A percentile compares a stretch with the other conserved stretches of the same genome.
Evolutionary conservation across 352 stramenopile species (phyloP).

Genomic region (Globisporangium camurandrum): DNA sequence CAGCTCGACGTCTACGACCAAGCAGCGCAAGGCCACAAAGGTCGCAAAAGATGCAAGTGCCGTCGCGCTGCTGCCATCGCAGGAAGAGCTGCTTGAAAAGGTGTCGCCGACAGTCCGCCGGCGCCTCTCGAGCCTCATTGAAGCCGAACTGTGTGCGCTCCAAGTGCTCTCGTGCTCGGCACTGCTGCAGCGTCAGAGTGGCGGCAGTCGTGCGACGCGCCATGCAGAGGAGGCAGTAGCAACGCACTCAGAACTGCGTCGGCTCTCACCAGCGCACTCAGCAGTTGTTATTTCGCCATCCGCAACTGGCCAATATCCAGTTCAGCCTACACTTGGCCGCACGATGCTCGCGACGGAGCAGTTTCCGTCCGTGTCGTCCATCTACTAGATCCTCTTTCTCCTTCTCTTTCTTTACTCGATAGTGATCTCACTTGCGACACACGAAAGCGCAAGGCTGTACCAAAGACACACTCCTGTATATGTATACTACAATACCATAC

Average conservation of each 20-base stretch:
- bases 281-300: background rate
- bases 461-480: slow-evolving; percentile 8
- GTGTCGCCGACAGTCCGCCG: slow-evolving; percentile 63
- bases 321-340: slow-evolving; percentile 18
- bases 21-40: slow-evolving; percentile 4
- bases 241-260: slow-evolving; percentile 11
- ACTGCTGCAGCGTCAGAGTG: slow-evolving; percentile 44
- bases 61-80: slow-evolving; percentile 40
- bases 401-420: too few relatives aligned
- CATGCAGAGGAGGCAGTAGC: slow-evolving; percentile 14
- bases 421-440: too few relatives aligned
- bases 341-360: slow-evolving; percentile 54
- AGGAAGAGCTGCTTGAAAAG: slow-evolving; percentile 71
- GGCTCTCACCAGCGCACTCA: slow-evolving; percentile 11
- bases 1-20: background rate
- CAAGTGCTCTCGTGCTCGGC: slow-evolving; percentile 77
- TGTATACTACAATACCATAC: too few relatives aligned
- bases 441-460: slow-evolving; percentile 2
- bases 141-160: slow-evolving; percentile 70
- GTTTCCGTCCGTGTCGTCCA: slow-evolving; percentile 39
- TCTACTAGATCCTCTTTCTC: slow-evolving; percentile 36
- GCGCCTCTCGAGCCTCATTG: slow-evolving; percentile 62
- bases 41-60: slow-evolving; percentile 12
- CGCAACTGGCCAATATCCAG: slow-evolving; percentile 10
- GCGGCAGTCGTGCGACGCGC: slow-evolving; percentile 12